Percentiles rank a stretch among this genome's conserved stretches.
Evolutionary conservation across 2,329 filamentous ascomycete species (phyloP).

Genomic region (Falciphora oryzae): DNA sequence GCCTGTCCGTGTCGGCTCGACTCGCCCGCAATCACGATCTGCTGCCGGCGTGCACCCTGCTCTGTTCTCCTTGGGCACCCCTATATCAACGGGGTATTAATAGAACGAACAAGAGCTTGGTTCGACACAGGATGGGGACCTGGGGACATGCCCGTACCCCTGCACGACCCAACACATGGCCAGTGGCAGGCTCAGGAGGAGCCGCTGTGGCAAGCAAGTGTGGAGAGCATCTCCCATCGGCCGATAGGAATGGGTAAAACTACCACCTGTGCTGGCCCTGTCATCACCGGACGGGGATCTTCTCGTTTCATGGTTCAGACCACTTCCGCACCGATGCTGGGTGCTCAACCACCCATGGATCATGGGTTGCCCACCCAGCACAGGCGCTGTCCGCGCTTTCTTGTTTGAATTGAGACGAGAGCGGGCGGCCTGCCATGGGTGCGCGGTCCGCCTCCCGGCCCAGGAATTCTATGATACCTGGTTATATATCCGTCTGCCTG

Average conservation of each 20-base stretch:
- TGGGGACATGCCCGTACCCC: neutral
- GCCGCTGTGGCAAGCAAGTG: neutral
- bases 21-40: no score
- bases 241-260: neutral
- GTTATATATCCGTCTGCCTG: neutral
- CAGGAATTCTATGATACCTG: neutral
- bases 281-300: neutral
- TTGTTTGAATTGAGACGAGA: neutral
- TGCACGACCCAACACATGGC: neutral
- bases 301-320: neutral
- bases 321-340: neutral
- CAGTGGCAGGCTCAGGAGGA: neutral
- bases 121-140: neutral
- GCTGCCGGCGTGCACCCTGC: neutral
- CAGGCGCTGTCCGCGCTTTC: neutral
- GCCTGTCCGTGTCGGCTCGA: no score
- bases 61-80: neutral
- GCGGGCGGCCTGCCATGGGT: no score
- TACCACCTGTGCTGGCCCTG: neutral
- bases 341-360: neutral
- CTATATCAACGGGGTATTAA: neutral
- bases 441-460: neutral
- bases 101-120: neutral
- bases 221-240: neutral
- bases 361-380: neutral